These are phyloP conservation scores for Picochlorum sp. DNA, from an alignment of 139 green algal species.

Conservation along the genomic window DNA sequence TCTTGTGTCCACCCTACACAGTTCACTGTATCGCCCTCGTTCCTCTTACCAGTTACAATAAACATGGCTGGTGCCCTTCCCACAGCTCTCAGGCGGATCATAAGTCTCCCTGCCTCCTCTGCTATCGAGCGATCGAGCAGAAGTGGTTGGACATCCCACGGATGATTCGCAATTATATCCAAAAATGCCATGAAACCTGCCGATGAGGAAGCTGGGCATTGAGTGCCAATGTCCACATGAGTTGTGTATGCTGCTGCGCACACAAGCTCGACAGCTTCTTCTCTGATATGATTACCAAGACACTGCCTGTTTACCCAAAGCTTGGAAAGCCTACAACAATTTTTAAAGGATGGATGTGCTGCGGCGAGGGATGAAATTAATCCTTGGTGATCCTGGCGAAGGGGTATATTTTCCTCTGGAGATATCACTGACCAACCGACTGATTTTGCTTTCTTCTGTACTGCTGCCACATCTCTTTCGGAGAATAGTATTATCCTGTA, in stretches of 20 bases:
- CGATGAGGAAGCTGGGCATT: conserved; percentile 8
- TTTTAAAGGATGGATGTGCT: conserved; percentile 42
- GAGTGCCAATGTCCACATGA: not conserved
- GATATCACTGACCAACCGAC: not conserved
- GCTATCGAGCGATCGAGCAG: conserved; percentile 44
- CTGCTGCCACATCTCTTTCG: conserved; percentile 39
- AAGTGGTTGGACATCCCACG: conserved; percentile 51
- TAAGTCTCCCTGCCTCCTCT: conserved; percentile 15
- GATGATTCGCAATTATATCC: conserved; percentile 47
- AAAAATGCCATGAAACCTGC: conserved; percentile 67
- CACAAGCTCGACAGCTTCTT: conserved; percentile 65
- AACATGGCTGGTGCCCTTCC: conserved; percentile 34
- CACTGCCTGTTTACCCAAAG: conserved; percentile 56
- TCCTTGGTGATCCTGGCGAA: conserved; percentile 55
- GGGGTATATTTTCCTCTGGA: conserved; percentile 19
- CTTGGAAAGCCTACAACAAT: conserved; percentile 41
- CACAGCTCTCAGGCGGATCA: conserved; percentile 2
- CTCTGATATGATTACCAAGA: conserved; percentile 36
- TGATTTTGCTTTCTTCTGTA: conserved; percentile 14
- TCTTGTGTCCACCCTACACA: conserved; percentile 19
- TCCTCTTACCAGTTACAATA: conserved; percentile 32
- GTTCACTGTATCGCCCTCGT: conserved; percentile 18
- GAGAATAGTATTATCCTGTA: conserved; percentile 58
- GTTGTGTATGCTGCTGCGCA: conserved; percentile 39
- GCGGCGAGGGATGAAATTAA: conserved; percentile 33